Conservation (phyloP, 805 yeast species). For the Nadsonia fulvescens region DNA sequence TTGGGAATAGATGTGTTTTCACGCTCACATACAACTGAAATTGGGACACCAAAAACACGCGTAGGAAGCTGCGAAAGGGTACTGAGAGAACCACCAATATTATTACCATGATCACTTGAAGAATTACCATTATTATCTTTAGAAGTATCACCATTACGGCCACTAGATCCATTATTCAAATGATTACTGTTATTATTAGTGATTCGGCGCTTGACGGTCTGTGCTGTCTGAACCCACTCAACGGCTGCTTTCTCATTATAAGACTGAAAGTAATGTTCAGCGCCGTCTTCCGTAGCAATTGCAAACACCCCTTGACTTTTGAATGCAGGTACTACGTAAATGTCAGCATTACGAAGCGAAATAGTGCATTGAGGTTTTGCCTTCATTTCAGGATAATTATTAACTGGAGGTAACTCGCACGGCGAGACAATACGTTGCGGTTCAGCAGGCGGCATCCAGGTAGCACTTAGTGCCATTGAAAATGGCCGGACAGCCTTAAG, state of each 20-base stretch:
- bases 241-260: conserved; percentile 39
- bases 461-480: conserved; percentile 18
- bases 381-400: conserved; percentile 2
- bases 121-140: no score
- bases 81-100: no score
- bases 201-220: no score
- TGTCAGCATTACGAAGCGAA: conserved; percentile 5
- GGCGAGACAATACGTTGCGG: conserved; percentile 3
- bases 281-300: conserved; percentile 26
- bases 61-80: no score
- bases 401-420: conserved; percentile 2
- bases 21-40: conserved; percentile 54
- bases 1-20: conserved; percentile 46
- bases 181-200: no score
- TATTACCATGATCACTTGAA: no score
- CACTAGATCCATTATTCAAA: no score
- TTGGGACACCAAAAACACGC: conserved; percentile 86
- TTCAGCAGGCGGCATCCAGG: conserved; percentile 6
- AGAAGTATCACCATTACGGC: no score
- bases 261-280: conserved; percentile 53
- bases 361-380: conserved; percentile 4
- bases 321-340: conserved; percentile 4
- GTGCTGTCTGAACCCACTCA: no score
- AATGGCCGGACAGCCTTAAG: conserved; percentile 23
- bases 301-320: conserved; percentile 21